Conservation (phyloP, 2,329 filamentous ascomycete genomes). For the Botrytis cinerea region DNA sequence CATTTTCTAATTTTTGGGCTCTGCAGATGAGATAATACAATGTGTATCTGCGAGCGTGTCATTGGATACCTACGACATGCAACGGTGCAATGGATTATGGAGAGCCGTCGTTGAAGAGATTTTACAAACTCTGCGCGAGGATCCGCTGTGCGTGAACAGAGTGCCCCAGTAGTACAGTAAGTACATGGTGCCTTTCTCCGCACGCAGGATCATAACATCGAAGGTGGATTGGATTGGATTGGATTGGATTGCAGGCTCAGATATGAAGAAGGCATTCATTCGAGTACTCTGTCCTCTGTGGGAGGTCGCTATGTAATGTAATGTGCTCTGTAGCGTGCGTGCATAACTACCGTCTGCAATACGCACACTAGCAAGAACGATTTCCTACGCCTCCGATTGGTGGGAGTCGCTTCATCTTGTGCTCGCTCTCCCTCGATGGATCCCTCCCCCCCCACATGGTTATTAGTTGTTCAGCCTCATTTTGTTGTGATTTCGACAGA, state of each 20-base stretch:
- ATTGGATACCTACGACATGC: neutral
- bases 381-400: neutral
- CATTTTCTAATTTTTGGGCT: too few relatives aligned
- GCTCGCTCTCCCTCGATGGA: neutral
- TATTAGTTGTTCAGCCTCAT: conserved; percentile 6
- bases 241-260: too few relatives aligned
- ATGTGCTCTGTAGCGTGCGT: neutral
- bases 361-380: neutral
- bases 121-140: conserved; percentile 4
- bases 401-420: neutral
- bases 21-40: neutral
- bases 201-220: neutral
- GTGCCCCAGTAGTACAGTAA: neutral
- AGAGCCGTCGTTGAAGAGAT: neutral
- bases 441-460: neutral
- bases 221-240: neutral
- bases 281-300: neutral
- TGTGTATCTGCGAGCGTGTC: neutral
- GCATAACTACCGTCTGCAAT: neutral
- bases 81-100: neutral
- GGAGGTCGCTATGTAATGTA: neutral
- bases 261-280: neutral
- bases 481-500: neutral
- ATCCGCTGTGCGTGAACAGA: neutral
- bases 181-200: neutral